phyloP scores from a whole-genome alignment of 1,284 basidiomycete species.

The Anthracocystis panici-leucophaei region DNA sequence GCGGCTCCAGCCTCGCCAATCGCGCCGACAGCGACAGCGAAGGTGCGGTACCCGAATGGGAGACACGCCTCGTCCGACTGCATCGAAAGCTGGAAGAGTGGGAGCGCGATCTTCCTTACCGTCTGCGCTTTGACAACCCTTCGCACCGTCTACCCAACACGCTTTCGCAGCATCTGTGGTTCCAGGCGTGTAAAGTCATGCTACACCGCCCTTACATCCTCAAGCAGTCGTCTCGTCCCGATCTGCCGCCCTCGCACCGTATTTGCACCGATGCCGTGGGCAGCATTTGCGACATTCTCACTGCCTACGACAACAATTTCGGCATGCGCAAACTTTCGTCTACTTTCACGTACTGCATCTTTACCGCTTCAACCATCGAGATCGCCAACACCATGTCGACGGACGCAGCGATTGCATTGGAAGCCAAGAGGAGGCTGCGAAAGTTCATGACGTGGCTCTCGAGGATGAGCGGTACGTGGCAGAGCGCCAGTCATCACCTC shows the following conservation, averaged over 20 bases:
- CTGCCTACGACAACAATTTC: conserved; percentile 51
- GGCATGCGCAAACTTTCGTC: conserved; percentile 52
- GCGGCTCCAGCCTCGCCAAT: background rate
- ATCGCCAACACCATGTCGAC: conserved; percentile 59
- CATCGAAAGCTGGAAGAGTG: conserved; percentile 34
- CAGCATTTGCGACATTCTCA: conserved; percentile 49
- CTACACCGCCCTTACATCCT: conserved; percentile 58
- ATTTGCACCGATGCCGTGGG: conserved; percentile 56
- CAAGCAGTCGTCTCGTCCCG: conserved; percentile 43
- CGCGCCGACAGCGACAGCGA: conserved; percentile 1
- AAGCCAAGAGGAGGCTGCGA: conserved; percentile 51
- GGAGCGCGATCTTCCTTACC: conserved; percentile 35
- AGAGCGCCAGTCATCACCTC: conserved; percentile 48
- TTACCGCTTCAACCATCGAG: conserved; percentile 58
- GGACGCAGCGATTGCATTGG: conserved; percentile 30
- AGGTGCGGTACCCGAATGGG: conserved; percentile 30
- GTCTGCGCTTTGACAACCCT: conserved; percentile 40
- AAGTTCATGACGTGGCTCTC: conserved; percentile 55
- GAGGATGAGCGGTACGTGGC: conserved; percentile 47
- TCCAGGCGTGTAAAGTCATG: conserved; percentile 48
- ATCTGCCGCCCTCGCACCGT: conserved; percentile 48
- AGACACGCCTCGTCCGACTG: conserved; percentile 26
- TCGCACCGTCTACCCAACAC: conserved; percentile 48
- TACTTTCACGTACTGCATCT: conserved; percentile 57
- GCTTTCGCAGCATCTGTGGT: conserved; percentile 47